Base-by-base conservation (phyloP, 345 rosid genomes). In the Brassica cretica region DNA sequence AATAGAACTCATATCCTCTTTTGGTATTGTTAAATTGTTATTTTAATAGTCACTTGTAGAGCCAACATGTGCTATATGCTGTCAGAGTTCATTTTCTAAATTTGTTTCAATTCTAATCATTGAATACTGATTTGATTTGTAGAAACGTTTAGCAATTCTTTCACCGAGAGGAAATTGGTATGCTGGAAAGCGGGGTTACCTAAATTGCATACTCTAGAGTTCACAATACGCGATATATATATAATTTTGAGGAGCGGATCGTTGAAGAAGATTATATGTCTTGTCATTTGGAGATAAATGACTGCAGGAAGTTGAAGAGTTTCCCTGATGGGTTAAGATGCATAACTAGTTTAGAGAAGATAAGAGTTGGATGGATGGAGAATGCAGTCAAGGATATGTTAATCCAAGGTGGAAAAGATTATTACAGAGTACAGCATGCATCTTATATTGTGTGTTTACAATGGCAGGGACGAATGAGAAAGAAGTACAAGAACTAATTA, bases 161-260 rank as follows among this genome's bases (percentile, higher is more conserved):
- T 78, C 18, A n/a, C 3, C 2, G 89, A 84, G 33, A 82, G 59
- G 27, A 32, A 70, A 66, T 76, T 86, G 72, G 4, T 55, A n/a
- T 77, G 72, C 68, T 81, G 64, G 2, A 51, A 66, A 72, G 44
- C 11, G 14, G 72, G 78, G 3, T 81, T 81, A 63, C 67, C 71
- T 51, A 16, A 49, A 37, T 67, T 81, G 56, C 63, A 66, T 1
- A 30, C 39, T 15, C 55, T 81, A 25, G 67, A 19, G 18, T 24
- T 81, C 14, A 3, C 35, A 1, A 5, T 11, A 14, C 66, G 59
- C 39, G 29, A 21, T 21, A 21, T 21, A 2, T 15, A 35, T 35
- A 8, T 35, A 71, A 49, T 6, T 66, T 81, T 62, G 78, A 72
- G 33, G 76, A 82, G 53, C 74, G 68, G 80, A 7, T 67, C 6